These are phyloP conservation scores for Stephania yunnanensis DNA, from an alignment of 164 flowering plant species.

Conservation along the genomic window DNA sequence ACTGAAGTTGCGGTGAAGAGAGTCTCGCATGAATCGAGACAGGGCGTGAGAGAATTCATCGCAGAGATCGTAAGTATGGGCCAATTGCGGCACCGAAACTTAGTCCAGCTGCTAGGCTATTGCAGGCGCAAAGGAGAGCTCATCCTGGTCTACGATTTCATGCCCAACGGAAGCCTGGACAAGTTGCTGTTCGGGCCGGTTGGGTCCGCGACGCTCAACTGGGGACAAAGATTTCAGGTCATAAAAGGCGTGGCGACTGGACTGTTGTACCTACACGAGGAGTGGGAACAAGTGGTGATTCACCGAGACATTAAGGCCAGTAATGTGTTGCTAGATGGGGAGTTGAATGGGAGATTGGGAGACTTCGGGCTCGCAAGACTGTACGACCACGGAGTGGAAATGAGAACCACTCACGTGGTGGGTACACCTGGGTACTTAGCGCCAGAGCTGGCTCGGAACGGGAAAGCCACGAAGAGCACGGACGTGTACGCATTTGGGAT, in stretches of 20 bases:
- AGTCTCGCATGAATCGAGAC: constrained; percentile 47
- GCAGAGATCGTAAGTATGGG: constrained; percentile 48
- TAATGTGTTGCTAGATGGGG: constrained; percentile 32
- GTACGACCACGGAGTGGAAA: constrained; percentile 28
- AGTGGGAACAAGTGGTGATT: constrained; percentile 35
- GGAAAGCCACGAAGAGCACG: constrained; percentile 28
- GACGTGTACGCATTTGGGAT: constrained; percentile 38
- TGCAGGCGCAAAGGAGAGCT: constrained; percentile 44
- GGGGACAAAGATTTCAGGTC: constrained; percentile 30
- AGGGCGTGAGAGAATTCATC: constrained; percentile 46
- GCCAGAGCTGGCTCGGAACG: constrained; percentile 29
- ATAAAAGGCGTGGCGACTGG: constrained; percentile 37
- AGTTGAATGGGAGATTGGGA: constrained; percentile 28
- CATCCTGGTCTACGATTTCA: constrained; percentile 48
- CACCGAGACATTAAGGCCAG: constrained; percentile 41
- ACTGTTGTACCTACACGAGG: constrained; percentile 31
- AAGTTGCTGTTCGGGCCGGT: constrained; percentile 17
- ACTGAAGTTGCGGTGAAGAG: constrained; percentile 44
- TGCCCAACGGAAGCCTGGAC: constrained; percentile 56
- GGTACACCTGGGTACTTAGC: constrained; percentile 41
- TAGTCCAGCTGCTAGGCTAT: constrained; percentile 43
- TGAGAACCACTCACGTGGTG: constrained; percentile 28
- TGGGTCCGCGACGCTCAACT: constrained; percentile 14
- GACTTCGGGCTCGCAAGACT: constrained; percentile 38
- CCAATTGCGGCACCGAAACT: constrained; percentile 40